Evolutionary conservation across 345 rosid genomes (phyloP), one percentile per base, ranked within the genome.

Genomic region (Clausena lansium): DNA sequence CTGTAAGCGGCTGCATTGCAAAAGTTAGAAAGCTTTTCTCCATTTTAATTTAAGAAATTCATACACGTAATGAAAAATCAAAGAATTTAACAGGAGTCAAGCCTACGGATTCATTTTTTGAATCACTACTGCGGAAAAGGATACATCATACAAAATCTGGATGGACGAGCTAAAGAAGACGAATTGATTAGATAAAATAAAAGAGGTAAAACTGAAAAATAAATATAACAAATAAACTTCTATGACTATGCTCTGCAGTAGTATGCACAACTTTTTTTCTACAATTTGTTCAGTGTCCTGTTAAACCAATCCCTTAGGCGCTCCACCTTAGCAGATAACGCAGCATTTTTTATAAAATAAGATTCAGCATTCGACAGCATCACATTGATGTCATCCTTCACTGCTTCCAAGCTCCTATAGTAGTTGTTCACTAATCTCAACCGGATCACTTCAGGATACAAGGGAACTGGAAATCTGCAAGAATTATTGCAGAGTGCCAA

Each of bases 381-480:
- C 74, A 88, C 89, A 22, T 58, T 76, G 73, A 94, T 59, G 83
- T 94, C 99, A 74, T 90, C 91, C 80, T 87, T 85, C 82, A 88
- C 87, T 3, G 94, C 94, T 63, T 90, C 94, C 58, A 84, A 39
- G 52, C 84, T 91, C 79, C 98, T 86, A 80, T 92, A 96, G 80
- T 94, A 96, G 82, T 85, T 81, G 78, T 88, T 96, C 83, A 85
- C 87, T 83, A 96, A 77, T 87, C 98, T 94, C 84, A 76, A 71
- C 77, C 87, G 92, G 80, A 96, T 92, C 85, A 91, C 79, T 71
- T 87, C 92, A 2, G 97, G 94, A 85, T 89, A 88, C 72, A 96
- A 52, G 8, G 97, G 94, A 72, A 92, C 97, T 3, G 99, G 93
- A 72, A 90, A 94, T 89, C 98, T 96, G 95, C 76, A 19, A 68